Base-by-base conservation (phyloP, 129 eudicot genomes). In the Arctium minus region DNA sequence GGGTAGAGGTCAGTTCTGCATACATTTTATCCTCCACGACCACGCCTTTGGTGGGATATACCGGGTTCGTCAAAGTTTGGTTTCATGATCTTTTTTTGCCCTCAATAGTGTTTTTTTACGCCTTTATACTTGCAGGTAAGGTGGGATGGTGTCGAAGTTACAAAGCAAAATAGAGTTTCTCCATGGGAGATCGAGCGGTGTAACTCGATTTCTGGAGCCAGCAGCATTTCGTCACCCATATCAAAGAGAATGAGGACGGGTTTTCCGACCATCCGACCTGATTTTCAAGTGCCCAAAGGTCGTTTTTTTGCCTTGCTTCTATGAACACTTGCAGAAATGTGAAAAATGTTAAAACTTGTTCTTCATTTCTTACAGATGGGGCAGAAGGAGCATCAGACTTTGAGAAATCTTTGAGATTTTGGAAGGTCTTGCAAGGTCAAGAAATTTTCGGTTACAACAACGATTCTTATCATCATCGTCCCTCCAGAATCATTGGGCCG, bases 381-480 rank as follows among this genome's bases (percentile, higher is more conserved):
- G 74, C 77, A 48, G 92, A 86, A 86, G 17, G 67, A 70, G 72
- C 79, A 74, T 84, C 89, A 42, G 93, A 89, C 88, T 90, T 87
- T 74, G 91, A 88, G 86, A 92, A 92, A 87, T 88, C 93, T 12
- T 36, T 65, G 75, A 82, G 93, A 84, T 88, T 81, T 94, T 89
- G 85, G 81, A 90, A 94, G 98, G 98, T 94, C 93, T 89, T 94
- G 95, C 98, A 94, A 92, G 98, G 98, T 94, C 97, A 94, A 94
- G 95, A 94, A 94, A 91, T 92, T 72, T 53, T 82, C 60, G 82
- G 91, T 64, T 87, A 81, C 77, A 72, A 65, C 70, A 35, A 85
- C 44, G 42, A 68, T 27, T 85, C 85, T n/a, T 77, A 75, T 62
- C 79, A 71, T 78, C 48, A 78, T 11, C 73, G 27, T 9, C 74